Conservation (phyloP, 345 rosid genomes). For the Tarenaya hassleriana region DNA sequence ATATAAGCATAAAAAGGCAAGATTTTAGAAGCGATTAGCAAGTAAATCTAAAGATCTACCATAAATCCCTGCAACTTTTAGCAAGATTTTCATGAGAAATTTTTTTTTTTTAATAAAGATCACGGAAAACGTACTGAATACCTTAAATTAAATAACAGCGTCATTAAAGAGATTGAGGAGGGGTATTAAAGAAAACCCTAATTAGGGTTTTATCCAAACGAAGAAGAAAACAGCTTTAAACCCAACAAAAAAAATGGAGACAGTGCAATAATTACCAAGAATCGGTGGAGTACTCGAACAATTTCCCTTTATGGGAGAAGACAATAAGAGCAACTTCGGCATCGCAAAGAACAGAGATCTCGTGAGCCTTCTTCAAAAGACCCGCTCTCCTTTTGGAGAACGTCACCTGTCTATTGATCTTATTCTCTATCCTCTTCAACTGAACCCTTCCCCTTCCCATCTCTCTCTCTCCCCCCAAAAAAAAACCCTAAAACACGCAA, state of each 20-base stretch:
- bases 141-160: too few species aligned
- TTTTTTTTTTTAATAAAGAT: too few species aligned
- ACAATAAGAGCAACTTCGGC: constrained; percentile 73
- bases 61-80: too few species aligned
- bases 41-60: too few species aligned
- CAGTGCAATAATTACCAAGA: constrained; percentile 35
- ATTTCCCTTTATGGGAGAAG: constrained; percentile 75
- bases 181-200: neutral
- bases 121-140: too few species aligned
- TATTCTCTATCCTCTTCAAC: constrained; percentile 77
- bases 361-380: constrained; percentile 76
- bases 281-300: constrained; percentile 66
- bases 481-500: too few species aligned
- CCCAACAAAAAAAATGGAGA: neutral
- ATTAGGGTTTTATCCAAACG: constrained; percentile 24
- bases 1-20: too few species aligned
- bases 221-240: neutral
- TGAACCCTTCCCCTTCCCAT: constrained; percentile 94
- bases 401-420: constrained; percentile 72
- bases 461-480: neutral
- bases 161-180: too few species aligned
- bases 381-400: constrained; percentile 74
- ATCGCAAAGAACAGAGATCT: constrained; percentile 72
- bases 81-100: too few species aligned
- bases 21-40: too few species aligned